Evolutionary conservation across 177 flowering plant genomes (phyloP).

Genomic region (Vitis hybrid): DNA sequence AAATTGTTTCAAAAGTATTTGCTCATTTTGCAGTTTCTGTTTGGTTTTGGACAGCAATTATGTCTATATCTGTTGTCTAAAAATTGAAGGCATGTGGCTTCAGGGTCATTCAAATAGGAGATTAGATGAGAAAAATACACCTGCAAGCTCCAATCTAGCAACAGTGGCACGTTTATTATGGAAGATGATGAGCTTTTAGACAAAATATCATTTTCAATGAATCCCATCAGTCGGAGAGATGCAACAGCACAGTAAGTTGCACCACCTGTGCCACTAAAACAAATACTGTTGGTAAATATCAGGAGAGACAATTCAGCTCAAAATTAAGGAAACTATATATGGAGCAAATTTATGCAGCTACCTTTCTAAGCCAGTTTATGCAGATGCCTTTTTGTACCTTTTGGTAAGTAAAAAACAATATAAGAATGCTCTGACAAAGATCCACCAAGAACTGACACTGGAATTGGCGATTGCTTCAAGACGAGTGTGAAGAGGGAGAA

Average conservation of each 20-base stretch:
- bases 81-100: too few relatives aligned
- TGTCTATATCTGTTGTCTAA: background rate
- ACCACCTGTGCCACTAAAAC: conserved; percentile 87
- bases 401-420: too few relatives aligned
- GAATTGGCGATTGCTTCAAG: too few relatives aligned
- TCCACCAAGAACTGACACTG: too few relatives aligned
- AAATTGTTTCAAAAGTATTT: background rate
- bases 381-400: too few relatives aligned
- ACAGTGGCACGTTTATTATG: conserved; percentile 49
- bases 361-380: background rate
- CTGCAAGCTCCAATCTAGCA: conserved; percentile 88
- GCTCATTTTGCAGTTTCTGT: background rate
- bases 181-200: conserved; percentile 39
- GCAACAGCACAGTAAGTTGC: conserved; percentile 94
- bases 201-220: conserved; percentile 53
- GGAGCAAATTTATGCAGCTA: background rate
- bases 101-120: background rate
- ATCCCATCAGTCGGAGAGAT: conserved; percentile 90
- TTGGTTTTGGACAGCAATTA: background rate
- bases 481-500: too few relatives aligned
- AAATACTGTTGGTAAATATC: conserved; percentile 22
- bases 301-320: conserved; percentile 2
- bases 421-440: too few relatives aligned
- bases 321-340: background rate
- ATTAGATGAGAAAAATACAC: conserved; percentile 31